Conservation (phyloP, 2,329 filamentous ascomycete species). For the Stachybotrys elegans region DNA sequence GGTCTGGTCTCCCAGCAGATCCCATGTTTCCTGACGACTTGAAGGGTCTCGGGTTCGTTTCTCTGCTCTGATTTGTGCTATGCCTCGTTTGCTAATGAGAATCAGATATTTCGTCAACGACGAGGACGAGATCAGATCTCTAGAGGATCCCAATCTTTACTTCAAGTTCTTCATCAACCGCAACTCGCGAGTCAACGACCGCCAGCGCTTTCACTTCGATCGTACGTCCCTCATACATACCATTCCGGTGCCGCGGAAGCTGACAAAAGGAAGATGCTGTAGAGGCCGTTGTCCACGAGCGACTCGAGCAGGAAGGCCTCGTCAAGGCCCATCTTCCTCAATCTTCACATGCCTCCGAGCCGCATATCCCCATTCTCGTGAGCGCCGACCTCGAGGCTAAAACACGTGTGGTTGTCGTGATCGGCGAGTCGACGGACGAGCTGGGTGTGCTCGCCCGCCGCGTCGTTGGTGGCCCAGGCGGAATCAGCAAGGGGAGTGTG, state of each 20-base stretch:
- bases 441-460: constrained; percentile 72
- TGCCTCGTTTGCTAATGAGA: background rate
- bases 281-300: constrained; percentile 53
- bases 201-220: constrained; percentile 71
- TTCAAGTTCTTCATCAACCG: constrained; percentile 72
- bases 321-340: constrained; percentile 57
- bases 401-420: constrained; percentile 64
- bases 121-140: constrained; percentile 67
- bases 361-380: constrained; percentile 64
- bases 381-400: constrained; percentile 46
- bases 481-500: constrained; percentile 66
- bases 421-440: constrained; percentile 68
- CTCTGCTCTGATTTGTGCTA: background rate
- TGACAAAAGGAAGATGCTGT: constrained; percentile 49
- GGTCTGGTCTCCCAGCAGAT: constrained; percentile 66
- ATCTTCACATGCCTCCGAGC: constrained; percentile 36
- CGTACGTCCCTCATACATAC: constrained; percentile 37
- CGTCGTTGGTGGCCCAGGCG: constrained; percentile 55
- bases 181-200: constrained; percentile 71
- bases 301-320: constrained; percentile 59
- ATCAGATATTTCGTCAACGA: constrained; percentile 73
- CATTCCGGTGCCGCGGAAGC: background rate
- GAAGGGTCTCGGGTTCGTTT: constrained; percentile 61
- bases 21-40: constrained; percentile 61
- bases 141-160: constrained; percentile 60